Evolutionary conservation across 345 rosid species (phyloP), one percentile per base, ranked within the genome.

Genomic region (Populus euphratica): DNA sequence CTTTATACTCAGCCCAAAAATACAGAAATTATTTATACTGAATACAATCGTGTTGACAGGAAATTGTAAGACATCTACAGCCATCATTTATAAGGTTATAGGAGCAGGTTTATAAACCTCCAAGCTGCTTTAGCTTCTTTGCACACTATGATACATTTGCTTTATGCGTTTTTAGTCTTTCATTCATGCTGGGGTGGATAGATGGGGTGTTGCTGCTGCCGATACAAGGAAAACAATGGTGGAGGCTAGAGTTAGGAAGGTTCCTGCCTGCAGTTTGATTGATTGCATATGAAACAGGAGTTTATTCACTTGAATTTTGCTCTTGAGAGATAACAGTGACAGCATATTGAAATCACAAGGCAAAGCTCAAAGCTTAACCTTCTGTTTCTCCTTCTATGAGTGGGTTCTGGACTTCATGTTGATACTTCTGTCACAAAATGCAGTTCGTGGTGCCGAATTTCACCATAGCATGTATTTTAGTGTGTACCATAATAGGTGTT

Each of bases 131-230:
- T 39, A 18, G 9, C 56, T 17, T 8, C 25, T 54, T 2, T 21
- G 61, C 23, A 27, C 25, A 54, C 11, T 20, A 8, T 0, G 13
- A 43, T 43, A 10, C 49, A 43, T 43, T 43, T 11, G 47, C 47
- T 1, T 43, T 38, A 38, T 6, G 43, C 9, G 9, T 33, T 39
- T 43, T 43, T 11, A 43, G 49, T 43, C 14, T 1, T 9, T 43
- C 49, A 2, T 93, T 18, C 82, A 85, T 59, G 96, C 97, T 36
- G 86, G 77, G 39, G 68, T 72, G 44, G 71, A 80, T 73, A 88
- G 82, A 31, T 91, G 97, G 96, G 67, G 73, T 50, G 78, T 70
- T 56, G 94, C 97, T 59, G 90, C 90, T 52, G 78, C n/a, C n/a
- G n/a, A 81, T 71, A 39, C 84, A 59, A 85, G 94, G 85, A 86